Evolutionary conservation across 2,329 filamentous ascomycete species (phyloP).

Genomic region (Xylaria sp.): DNA sequence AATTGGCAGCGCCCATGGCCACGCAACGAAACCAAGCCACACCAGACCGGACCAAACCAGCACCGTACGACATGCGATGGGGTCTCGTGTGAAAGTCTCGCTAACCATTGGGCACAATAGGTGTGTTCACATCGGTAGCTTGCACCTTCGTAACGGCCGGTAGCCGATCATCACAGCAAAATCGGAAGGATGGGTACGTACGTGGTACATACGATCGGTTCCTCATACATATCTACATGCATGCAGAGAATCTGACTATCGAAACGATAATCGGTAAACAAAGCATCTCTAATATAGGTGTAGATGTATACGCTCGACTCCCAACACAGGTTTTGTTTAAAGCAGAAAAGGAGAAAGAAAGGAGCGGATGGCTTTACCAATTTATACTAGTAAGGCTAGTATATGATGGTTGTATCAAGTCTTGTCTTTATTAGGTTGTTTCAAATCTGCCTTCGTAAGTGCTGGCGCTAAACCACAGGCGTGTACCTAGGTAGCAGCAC

Average conservation of each 20-base stretch:
- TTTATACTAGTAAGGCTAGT: conserved; percentile 3
- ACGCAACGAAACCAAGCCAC: conserved; percentile 19
- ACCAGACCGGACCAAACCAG: neutral
- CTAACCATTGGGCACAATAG: conserved; percentile 5
- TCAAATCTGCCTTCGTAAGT: conserved; percentile 22
- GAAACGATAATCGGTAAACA: neutral
- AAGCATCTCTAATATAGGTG: neutral
- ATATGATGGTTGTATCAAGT: neutral
- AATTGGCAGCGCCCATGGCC: conserved; percentile 30
- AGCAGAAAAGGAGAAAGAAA: neutral
- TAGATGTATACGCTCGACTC: neutral
- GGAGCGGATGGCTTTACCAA: neutral
- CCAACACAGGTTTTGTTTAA: neutral
- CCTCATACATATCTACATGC: neutral
- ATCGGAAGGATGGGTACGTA: neutral
- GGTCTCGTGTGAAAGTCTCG: conserved; percentile 5
- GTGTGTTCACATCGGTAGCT: conserved; percentile 26
- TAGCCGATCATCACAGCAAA: conserved; percentile 27
- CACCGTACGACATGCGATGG: conserved; percentile 26
- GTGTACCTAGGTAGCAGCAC: neutral
- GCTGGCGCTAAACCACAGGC: conserved; percentile 18
- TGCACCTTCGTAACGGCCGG: conserved; percentile 36
- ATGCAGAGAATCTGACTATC: neutral
- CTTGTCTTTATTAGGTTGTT: conserved; percentile 30
- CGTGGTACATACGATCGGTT: neutral